Conservation (phyloP, 75 land plant species). For the Cunninghamia lanceolata region DNA sequence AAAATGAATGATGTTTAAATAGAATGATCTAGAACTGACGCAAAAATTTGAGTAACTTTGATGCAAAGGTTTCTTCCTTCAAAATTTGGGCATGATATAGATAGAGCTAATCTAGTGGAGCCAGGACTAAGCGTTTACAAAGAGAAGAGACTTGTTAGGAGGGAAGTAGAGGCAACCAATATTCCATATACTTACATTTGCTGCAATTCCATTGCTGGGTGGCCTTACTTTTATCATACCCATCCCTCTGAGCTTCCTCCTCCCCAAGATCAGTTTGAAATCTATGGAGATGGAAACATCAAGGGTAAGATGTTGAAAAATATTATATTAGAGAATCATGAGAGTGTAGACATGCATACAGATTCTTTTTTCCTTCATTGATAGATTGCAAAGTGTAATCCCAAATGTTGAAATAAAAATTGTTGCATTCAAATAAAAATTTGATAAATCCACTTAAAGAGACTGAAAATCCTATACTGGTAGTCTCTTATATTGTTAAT, state of each 20-base stretch:
- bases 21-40: too few relatives aligned
- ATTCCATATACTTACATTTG: constrained; percentile 26
- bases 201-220: constrained; percentile 25
- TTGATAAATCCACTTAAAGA: too few relatives aligned
- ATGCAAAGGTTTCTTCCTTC: constrained; percentile 26
- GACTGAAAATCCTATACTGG: too few relatives aligned
- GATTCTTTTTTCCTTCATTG: too few relatives aligned
- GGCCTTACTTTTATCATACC: constrained; percentile 12
- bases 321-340: too few relatives aligned
- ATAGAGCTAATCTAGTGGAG: constrained; percentile 5
- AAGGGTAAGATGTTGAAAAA: constrained; percentile 17
- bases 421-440: too few relatives aligned
- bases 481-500: too few relatives aligned
- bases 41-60: neutral
- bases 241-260: constrained; percentile 17
- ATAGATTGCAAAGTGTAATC: too few relatives aligned
- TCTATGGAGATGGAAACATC: constrained; percentile 32
- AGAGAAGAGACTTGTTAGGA: constrained; percentile 13
- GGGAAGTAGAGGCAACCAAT: constrained; percentile 20
- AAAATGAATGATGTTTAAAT: too few relatives aligned
- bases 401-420: too few relatives aligned
- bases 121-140: constrained; percentile 1
- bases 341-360: too few relatives aligned
- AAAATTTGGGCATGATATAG: constrained; percentile 20
- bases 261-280: constrained; percentile 12